These are phyloP conservation scores for Paramyrothecium roridum DNA, from an alignment of 2,329 filamentous ascomycete species.

Conservation along the genomic window DNA sequence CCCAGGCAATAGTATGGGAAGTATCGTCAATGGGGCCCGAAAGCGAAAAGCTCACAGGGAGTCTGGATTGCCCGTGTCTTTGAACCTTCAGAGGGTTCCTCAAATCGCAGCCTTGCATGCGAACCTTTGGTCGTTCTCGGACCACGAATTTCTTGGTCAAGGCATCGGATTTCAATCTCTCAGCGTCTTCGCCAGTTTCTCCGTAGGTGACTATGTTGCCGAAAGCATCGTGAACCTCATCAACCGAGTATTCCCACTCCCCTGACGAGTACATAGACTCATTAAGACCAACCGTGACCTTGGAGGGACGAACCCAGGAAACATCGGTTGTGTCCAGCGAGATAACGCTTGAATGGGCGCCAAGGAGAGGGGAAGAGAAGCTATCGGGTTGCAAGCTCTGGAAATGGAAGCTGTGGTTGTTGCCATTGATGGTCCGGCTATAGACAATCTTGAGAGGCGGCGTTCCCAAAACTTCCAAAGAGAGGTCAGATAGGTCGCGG, in stretches of 20 bases:
- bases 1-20: conserved; percentile 72
- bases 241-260: conserved; percentile 84
- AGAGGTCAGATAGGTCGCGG: conserved; percentile 82
- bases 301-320: conserved; percentile 76
- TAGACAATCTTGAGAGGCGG: conserved; percentile 92
- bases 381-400: conserved; percentile 92
- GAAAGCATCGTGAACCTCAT: conserved; percentile 87
- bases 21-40: conserved; percentile 57
- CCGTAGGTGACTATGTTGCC: conserved; percentile 82
- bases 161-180: conserved; percentile 58
- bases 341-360: conserved; percentile 56
- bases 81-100: conserved; percentile 80
- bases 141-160: conserved; percentile 79
- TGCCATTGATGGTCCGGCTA: conserved; percentile 80
- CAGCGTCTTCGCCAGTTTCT: conserved; percentile 62
- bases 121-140: conserved; percentile 77
- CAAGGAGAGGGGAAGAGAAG: conserved; percentile 73
- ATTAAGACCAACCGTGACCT: conserved; percentile 78
- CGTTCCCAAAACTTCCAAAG: conserved; percentile 80
- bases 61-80: conserved; percentile 62
- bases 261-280: conserved; percentile 81
- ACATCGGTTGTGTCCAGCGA: conserved; percentile 64
- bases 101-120: conserved; percentile 71
- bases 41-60: conserved; percentile 71
- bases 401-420: conserved; percentile 81